A percentile compares a stretch with the other conserved stretches of the same genome.
phyloP scores from a whole-genome alignment of 305 asterid species.

The Fraxinus platypoda region DNA sequence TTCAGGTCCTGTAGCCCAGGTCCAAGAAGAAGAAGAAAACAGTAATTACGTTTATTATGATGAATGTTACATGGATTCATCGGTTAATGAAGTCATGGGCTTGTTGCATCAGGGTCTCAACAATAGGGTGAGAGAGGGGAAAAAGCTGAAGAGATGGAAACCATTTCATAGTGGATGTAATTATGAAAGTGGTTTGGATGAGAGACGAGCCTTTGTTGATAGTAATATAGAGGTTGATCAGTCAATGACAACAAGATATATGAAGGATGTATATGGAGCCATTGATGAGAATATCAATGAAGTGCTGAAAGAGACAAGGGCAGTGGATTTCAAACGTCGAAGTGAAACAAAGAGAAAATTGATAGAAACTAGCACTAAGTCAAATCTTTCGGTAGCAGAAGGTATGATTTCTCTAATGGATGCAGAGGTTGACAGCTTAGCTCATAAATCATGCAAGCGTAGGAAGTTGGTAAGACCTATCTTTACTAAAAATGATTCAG shows the following conservation, averaged over 20 bases:
- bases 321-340: conserved; percentile 62
- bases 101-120: conserved; percentile 33
- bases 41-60: conserved; percentile 15
- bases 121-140: conserved; percentile 12
- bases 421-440: conserved; percentile 30
- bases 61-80: conserved; percentile 34
- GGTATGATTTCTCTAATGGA: conserved; percentile 15
- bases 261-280: conserved; percentile 21
- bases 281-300: conserved; percentile 32
- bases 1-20: conserved; percentile 20
- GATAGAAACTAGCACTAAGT: conserved; percentile 11
- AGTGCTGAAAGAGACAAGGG: conserved; percentile 51
- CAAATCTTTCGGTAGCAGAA: conserved; percentile 10
- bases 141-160: conserved; percentile 27
- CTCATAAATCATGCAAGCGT: conserved; percentile 39
- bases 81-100: conserved; percentile 68
- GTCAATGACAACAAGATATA: conserved; percentile 24
- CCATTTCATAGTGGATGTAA: conserved; percentile 25
- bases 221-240: conserved; percentile 20
- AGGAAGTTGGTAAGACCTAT: conserved; percentile 59
- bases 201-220: conserved; percentile 24
- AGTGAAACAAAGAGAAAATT: conserved; percentile 40
- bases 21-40: conserved; percentile 23
- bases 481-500: conserved; percentile 34
- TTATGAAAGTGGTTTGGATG: conserved; percentile 18